These are phyloP conservation scores for Spinacia oleracea DNA, from an alignment of 179 eudicot species.

Conservation along the genomic window DNA sequence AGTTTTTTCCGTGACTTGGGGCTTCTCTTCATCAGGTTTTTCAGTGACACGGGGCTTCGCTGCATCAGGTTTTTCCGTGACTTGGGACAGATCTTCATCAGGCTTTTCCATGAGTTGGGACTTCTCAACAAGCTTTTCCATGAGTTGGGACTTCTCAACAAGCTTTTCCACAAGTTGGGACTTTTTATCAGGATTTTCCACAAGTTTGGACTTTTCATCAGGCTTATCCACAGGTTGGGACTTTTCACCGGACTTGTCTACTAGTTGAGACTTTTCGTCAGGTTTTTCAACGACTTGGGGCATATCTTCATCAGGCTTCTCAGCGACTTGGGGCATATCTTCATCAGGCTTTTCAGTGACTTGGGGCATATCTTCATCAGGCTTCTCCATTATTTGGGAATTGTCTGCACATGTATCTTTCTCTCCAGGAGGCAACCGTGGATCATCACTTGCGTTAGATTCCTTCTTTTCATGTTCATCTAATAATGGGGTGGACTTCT, in stretches of 20 bases:
- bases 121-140: slow-evolving; percentile 6
- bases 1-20: slow-evolving; percentile 19
- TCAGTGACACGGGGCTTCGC: not conserved
- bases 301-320: slow-evolving; percentile 1
- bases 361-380: slow-evolving; percentile 22
- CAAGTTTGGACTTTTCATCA: slow-evolving; percentile 16
- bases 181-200: slow-evolving; percentile 23
- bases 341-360: slow-evolving; percentile 28
- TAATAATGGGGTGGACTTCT: slow-evolving; percentile 24
- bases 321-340: not conserved
- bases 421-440: slow-evolving; percentile 24
- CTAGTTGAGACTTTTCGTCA: not conserved
- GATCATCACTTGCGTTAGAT: slow-evolving; percentile 36
- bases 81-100: not conserved
- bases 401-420: slow-evolving; percentile 20
- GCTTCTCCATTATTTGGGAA: slow-evolving; percentile 6
- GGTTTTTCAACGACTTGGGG: not conserved
- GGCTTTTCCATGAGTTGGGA: not conserved
- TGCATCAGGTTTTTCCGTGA: not conserved
- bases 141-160: slow-evolving; percentile 19
- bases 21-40: slow-evolving; percentile 13
- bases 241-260: slow-evolving; percentile 15
- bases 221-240: slow-evolving; percentile 24
- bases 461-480: slow-evolving; percentile 33
- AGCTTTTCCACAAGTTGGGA: slow-evolving; percentile 1